phyloP scores from a whole-genome alignment of 192 early-diverging fungal genomes.

The Coemansia sp. region DNA sequence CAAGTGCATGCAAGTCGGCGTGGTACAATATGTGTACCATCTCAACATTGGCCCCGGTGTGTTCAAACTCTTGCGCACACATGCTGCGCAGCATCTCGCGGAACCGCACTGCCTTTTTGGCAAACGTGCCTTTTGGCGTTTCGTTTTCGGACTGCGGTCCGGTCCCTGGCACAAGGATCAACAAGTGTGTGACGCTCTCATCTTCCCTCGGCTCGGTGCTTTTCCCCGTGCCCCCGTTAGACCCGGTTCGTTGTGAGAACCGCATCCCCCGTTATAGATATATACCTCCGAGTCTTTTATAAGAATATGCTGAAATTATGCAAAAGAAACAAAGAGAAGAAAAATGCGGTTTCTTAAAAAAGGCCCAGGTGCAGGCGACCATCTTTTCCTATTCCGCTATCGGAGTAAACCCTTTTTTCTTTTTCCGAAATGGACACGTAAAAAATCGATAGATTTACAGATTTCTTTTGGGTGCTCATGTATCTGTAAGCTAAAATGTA shows the following conservation, averaged over 20 bases:
- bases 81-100: conserved; percentile 20
- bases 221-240: not conserved
- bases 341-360: not conserved
- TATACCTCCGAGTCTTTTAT: not conserved
- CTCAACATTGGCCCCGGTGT: conserved; percentile 23
- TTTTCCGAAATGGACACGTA: not conserved
- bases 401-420: not conserved
- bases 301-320: not conserved
- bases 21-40: conserved; percentile 42
- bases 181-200: conserved; percentile 29
- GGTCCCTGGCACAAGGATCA: conserved; percentile 50
- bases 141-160: conserved; percentile 47
- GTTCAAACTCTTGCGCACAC: conserved; percentile 25
- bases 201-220: not conserved
- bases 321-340: not conserved
- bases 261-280: not conserved
- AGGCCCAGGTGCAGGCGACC: not conserved
- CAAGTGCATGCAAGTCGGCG: conserved; percentile 33
- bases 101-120: conserved; percentile 33
- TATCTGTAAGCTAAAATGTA: not conserved
- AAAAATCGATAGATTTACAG: not conserved
- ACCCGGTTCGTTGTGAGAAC: not conserved
- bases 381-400: not conserved
- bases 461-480: not conserved
- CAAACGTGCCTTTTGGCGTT: conserved; percentile 42